Conservation (phyloP, 331 rosid genomes). For the Quercus phellos region DNA sequence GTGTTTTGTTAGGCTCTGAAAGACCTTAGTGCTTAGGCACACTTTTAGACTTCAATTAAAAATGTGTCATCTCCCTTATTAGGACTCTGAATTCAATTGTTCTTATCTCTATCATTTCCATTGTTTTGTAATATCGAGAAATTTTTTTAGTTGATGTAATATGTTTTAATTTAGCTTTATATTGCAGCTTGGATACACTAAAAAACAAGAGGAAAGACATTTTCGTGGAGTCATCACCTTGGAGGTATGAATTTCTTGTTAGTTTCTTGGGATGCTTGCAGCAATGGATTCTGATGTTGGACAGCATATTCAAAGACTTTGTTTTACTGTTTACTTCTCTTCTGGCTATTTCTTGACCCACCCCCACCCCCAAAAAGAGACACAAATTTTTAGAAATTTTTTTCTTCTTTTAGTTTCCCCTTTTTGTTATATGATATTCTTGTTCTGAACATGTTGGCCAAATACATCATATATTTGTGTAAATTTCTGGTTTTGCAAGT, state of each 20-base stretch:
- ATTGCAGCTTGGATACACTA: constrained; percentile 59
- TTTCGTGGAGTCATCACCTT: constrained; percentile 52
- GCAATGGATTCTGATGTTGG: not conserved
- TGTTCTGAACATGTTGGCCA: no score
- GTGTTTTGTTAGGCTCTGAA: not conserved
- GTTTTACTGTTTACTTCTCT: not conserved
- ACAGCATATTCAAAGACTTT: not conserved
- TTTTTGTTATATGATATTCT: no score
- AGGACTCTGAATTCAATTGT: not conserved
- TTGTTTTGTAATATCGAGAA: constrained; percentile 2
- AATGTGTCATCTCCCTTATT: constrained; percentile 11
- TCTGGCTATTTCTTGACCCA: not conserved
- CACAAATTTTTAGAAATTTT: no score
- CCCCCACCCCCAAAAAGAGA: not conserved
- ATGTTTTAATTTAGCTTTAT: constrained; percentile 14
- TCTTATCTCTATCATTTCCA: not conserved
- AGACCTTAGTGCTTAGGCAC: not conserved
- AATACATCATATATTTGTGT: no score
- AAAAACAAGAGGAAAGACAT: constrained; percentile 54
- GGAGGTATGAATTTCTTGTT: constrained; percentile 43
- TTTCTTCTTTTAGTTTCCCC: no score
- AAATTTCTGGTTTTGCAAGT: no score
- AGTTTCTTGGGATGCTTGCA: constrained; percentile 10
- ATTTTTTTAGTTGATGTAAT: constrained; percentile 1
- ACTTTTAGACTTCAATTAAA: not conserved